Percentiles rank a stretch among this genome's conserved stretches.
Conservation (phyloP, 2,329 filamentous ascomycete genomes). For the Davidsoniella neocaledoniae region DNA sequence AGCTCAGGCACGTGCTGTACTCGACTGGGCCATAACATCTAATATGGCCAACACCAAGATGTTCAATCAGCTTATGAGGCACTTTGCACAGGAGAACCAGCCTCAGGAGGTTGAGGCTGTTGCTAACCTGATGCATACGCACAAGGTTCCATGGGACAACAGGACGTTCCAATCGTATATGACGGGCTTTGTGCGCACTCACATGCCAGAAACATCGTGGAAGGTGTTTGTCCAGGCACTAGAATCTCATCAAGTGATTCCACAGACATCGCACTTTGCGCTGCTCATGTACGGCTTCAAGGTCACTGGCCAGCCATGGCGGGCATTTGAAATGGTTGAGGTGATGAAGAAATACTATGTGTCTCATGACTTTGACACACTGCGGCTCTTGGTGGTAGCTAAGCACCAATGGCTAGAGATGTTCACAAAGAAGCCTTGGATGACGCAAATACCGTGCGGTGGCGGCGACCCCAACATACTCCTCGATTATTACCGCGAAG, state of each 20-base stretch:
- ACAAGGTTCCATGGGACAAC: slow-evolving; percentile 29
- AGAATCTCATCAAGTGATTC: slow-evolving; percentile 27
- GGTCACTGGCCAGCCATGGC: slow-evolving; percentile 21
- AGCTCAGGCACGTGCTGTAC: slow-evolving; percentile 23
- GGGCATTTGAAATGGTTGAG: slow-evolving; percentile 26
- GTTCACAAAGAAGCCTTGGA: slow-evolving; percentile 26
- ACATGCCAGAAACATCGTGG: slow-evolving; percentile 33
- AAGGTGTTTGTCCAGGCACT: slow-evolving; percentile 29
- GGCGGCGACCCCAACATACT: slow-evolving; percentile 18
- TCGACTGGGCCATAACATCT: slow-evolving; percentile 33
- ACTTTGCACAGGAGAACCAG: slow-evolving; percentile 47
- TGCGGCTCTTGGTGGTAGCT: slow-evolving; percentile 9
- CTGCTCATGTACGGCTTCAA: slow-evolving; percentile 31
- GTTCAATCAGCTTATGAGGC: slow-evolving; percentile 64
- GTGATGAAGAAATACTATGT: slow-evolving; percentile 28
- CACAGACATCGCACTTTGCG: slow-evolving; percentile 32
- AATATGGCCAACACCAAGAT: slow-evolving; percentile 39
- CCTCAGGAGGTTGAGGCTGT: slow-evolving; percentile 31
- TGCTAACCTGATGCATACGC: slow-evolving; percentile 31
- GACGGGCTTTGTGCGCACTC: slow-evolving; percentile 29
- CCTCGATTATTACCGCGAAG: slow-evolving; percentile 17
- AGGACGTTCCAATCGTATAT: slow-evolving; percentile 35
- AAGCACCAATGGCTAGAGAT: slow-evolving; percentile 18
- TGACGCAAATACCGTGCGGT: slow-evolving; percentile 16
- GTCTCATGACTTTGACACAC: slow-evolving; percentile 25